Conservation (phyloP, 805 yeast species). For the Hanseniaspora valbyensis region DNA sequence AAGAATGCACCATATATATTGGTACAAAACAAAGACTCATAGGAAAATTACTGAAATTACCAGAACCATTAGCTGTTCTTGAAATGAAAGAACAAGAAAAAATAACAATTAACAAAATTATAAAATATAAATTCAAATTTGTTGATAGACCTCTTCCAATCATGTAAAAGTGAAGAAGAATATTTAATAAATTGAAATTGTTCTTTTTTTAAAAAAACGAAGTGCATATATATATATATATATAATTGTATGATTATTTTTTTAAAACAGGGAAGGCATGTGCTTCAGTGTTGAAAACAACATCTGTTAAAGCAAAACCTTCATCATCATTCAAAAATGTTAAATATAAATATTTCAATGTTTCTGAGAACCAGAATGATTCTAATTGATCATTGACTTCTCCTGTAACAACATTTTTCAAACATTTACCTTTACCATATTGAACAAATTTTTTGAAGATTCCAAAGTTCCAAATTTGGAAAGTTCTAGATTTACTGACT, state of each 20-base stretch:
- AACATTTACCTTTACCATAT: constrained; percentile 49
- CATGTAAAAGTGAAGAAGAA: constrained; percentile 38
- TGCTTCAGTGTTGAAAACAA: constrained; percentile 85
- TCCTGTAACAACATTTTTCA: constrained; percentile 54
- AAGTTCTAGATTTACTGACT: constrained; percentile 67
- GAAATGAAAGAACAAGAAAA: constrained; percentile 28
- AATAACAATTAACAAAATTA: constrained; percentile 48
- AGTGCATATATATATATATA: background rate
- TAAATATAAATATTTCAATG: constrained; percentile 72
- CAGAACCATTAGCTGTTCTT: constrained; percentile 56
- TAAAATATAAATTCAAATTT: constrained; percentile 49
- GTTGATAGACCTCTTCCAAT: constrained; percentile 65
- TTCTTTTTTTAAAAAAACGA: too few relatives aligned
- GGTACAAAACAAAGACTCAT: constrained; percentile 61
- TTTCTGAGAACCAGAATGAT: constrained; percentile 89
- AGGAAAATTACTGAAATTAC: constrained; percentile 48
- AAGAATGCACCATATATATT: constrained; percentile 46
- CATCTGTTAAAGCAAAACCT: constrained; percentile 48
- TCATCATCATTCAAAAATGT: constrained; percentile 53
- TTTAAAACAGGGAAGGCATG: constrained; percentile 81
- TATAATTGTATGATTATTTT: too few relatives aligned
- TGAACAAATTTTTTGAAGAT: constrained; percentile 61
- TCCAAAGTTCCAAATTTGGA: constrained; percentile 83
- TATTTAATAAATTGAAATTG: too few relatives aligned
- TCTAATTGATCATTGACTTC: constrained; percentile 61